A percentile compares a stretch with the other conserved stretches of the same genome.
These are phyloP conservation scores for Triglochin maritima DNA, from an alignment of 106 monocot genomes.

Conservation along the genomic window DNA sequence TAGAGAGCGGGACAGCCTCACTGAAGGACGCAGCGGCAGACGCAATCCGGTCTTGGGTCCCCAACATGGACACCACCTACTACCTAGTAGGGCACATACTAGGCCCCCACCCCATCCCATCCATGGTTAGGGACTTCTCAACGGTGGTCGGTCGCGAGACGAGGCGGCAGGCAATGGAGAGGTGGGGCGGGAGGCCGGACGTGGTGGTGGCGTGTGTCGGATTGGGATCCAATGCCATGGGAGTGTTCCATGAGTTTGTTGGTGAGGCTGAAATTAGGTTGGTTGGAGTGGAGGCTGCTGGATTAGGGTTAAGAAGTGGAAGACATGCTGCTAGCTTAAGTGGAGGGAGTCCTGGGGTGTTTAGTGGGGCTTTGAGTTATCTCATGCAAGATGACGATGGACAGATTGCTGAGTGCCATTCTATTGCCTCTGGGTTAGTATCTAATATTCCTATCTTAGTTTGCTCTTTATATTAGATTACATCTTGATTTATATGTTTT, in stretches of 20 bases:
- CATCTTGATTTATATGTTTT: not conserved
- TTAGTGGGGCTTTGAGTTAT: constrained; percentile 73
- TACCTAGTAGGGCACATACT: constrained; percentile 67
- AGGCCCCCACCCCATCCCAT: constrained; percentile 70
- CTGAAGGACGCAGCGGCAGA: constrained; percentile 72
- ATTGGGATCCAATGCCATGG: constrained; percentile 77
- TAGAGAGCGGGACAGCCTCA: constrained; percentile 67
- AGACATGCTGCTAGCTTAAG: constrained; percentile 66
- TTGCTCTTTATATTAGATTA: not conserved
- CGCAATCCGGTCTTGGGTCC: constrained; percentile 68
- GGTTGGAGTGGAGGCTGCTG: constrained; percentile 76
- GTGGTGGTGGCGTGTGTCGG: constrained; percentile 73
- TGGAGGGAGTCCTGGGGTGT: constrained; percentile 61
- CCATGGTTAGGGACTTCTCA: constrained; percentile 81
- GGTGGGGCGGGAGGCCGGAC: constrained; percentile 74
- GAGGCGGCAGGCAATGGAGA: constrained; percentile 60
- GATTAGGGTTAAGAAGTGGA: constrained; percentile 52
- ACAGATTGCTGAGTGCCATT: constrained; percentile 63
- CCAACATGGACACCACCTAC: constrained; percentile 67
- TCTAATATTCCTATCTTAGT: not conserved
- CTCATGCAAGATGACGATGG: constrained; percentile 79
- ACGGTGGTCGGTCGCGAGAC: constrained; percentile 72
- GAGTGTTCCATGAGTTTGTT: constrained; percentile 72
- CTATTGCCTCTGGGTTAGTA: constrained; percentile 71
- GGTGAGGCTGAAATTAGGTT: constrained; percentile 53